A percentile compares a stretch with the other conserved stretches of the same genome.
These are phyloP conservation scores for Erigeron philadelphicus DNA, from an alignment of 140 eudicot genomes.

Conservation along the genomic window DNA sequence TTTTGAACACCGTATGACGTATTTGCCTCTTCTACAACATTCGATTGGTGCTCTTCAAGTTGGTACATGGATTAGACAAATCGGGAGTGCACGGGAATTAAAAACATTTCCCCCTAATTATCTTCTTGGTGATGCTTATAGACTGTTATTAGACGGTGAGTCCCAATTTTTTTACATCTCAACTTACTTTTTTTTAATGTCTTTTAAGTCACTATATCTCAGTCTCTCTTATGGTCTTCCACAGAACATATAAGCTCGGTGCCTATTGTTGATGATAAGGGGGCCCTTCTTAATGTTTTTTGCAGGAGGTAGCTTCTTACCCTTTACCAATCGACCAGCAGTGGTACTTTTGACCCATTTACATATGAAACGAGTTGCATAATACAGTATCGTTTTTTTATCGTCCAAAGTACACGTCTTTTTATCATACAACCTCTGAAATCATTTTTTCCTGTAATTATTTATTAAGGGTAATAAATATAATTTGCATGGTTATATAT, in stretches of 20 bases:
- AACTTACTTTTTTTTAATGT: background rate
- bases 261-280: slow-evolving; percentile 57
- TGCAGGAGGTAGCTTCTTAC: slow-evolving; percentile 49
- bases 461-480: background rate
- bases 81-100: slow-evolving; percentile 39
- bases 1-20: slow-evolving; percentile 34
- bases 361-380: background rate
- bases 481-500: background rate
- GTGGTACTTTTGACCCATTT: background rate
- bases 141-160: slow-evolving; percentile 45
- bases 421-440: background rate
- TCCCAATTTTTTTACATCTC: background rate
- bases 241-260: slow-evolving; percentile 61
- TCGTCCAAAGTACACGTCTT: background rate
- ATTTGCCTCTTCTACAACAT: slow-evolving; percentile 56
- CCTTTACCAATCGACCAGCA: background rate
- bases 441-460: background rate
- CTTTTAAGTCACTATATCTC: background rate
- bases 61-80: slow-evolving; percentile 57
- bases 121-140: slow-evolving; percentile 48
- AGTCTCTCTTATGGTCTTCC: slow-evolving; percentile 17
- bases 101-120: slow-evolving; percentile 38
- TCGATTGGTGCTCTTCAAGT: slow-evolving; percentile 48
- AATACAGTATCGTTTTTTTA: background rate
- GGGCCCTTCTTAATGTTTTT: slow-evolving; percentile 44